Base-by-base conservation (phyloP, 1,284 basidiomycete species). In the Microbotryum intermedium region DNA sequence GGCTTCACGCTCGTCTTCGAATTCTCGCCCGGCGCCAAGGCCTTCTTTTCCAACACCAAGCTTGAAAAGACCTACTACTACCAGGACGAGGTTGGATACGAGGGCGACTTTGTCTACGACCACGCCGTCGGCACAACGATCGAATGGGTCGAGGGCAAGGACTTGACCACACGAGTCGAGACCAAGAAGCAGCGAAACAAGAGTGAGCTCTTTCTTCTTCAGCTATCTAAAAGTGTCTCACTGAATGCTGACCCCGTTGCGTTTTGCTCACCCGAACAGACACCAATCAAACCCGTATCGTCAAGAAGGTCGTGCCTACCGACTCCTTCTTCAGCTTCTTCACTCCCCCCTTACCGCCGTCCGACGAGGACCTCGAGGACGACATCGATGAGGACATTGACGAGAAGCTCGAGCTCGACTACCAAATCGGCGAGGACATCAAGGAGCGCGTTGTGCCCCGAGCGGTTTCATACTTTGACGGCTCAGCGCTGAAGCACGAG, bases 131-230 rank as follows among this genome's bases (percentile, higher is more conserved):
- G 92, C 21, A 86, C 84, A 60, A 82, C 86, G 73, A 93, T 98
- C 77, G 84, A 87, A 74, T 97, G 94, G 94, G 95, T 94, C 79
- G 91, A 91, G 75, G 94, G 95, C 72, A 94, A 94, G 80, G 90
- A 98, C 78, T 80, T 97, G 62, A 97, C 93, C 57, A 92, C 93
- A 79, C 89, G 90, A 79, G 87, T 91, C 71, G 94, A 97, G 80
- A 93, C 97, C 76, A 97, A 97, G 83, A 97, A 97, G 81, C 94
- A 97, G 78, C 81, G 93, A 71, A 97, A 97, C 80, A 98, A 97
- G 82, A 90, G 90, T 93, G 72, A 62, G 84, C 78, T 23, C n/a
- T 13, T 3, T 23, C 18, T 18, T 21, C 50, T 39, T 39, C 3
- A 5, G 18, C 34, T 39, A 16, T 18, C 34, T 16, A 16, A 11